Evolutionary conservation across 768 basidiomycete species (phyloP).

Genomic region (Tricholoma flavovirens): DNA sequence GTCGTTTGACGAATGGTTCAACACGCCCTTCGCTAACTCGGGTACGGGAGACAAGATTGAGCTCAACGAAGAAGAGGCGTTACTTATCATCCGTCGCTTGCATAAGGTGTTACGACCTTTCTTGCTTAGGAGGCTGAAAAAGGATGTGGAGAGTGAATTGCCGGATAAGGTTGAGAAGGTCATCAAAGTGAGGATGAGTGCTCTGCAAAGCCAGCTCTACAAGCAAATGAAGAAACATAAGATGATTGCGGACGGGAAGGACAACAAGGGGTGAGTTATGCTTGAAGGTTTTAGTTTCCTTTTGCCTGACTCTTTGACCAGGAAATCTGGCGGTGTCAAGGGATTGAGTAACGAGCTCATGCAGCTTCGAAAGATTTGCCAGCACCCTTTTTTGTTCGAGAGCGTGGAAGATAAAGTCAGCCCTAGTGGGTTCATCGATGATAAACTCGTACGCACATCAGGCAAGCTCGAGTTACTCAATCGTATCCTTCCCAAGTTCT

Average conservation of each 20-base stretch:
- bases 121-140: conserved; percentile 87
- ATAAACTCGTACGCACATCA: conserved; percentile 77
- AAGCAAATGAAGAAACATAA: conserved; percentile 98
- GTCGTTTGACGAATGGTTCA: conserved; percentile 99
- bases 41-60: conserved; percentile 97
- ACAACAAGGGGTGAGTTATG: conserved; percentile 60
- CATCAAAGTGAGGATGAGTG: conserved; percentile 93
- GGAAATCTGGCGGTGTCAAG: conserved; percentile 75
- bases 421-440: conserved; percentile 74
- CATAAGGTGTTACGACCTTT: conserved; percentile 96
- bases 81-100: conserved; percentile 92
- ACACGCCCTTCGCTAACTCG: conserved; percentile 98
- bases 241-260: conserved; percentile 85
- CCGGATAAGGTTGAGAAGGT: conserved; percentile 98
- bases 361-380: conserved; percentile 97
- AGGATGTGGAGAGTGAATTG: conserved; percentile 92
- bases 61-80: conserved; percentile 98
- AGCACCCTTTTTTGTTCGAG: conserved; percentile 95
- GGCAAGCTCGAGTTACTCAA: conserved; percentile 93
- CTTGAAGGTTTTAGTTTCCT: background rate
- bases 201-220: conserved; percentile 86
- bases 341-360: conserved; percentile 93
- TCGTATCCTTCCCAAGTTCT: conserved; percentile 92
- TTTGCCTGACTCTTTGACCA: conserved; percentile 21
- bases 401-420: conserved; percentile 94